Evolutionary conservation across 2,329 filamentous ascomycete genomes (phyloP), one percentile per base, ranked within the genome.

Genomic region (Microcyclosporella mali): DNA sequence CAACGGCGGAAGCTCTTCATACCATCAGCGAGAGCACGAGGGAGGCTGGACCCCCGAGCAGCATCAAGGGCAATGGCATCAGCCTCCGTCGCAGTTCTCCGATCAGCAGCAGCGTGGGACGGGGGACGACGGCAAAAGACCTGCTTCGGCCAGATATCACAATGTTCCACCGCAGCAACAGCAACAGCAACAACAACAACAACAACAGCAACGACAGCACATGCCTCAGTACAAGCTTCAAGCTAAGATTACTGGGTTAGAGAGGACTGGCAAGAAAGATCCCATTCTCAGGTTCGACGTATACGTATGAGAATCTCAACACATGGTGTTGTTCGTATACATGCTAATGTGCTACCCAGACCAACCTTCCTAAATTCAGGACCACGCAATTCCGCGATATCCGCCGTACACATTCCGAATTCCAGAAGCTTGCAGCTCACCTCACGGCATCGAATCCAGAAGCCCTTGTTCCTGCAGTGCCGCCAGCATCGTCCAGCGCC

Each of bases 371-470:
- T 40, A 90, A 90, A 56, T 98, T 95, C 67, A 81, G 92, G 57
- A 98, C 92, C 0, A 98, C 92, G 4, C 92, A 98, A 66, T 98
- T 95, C 70, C 88, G 92, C 61, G 92, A 98, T 67, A 88, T 98
- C 53, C 85, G 92, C 56, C 86, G 92, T 47, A 84, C 94, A 49
- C 92, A 98, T 67, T 88, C 87, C 36, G 92, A 98, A 63, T 98
- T 98, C 59, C 77, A 87, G 52, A 98, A 97, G 68, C 82, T 98
- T n/a, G 88, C 85, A 43, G 86, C 95, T 46, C 92, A 98, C 66
- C 74, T 98, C 44, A 88, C 95, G 64, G 95, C 90, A 17, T 89
- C 90, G n/a, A 97, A 97, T 60, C 92, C 92, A 3, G 92, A 98
- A 66, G 85, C 88, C 7, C 74, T 98, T 33, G 90, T 98, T 6